Percentiles rank a stretch among this genome's conserved stretches.
These are phyloP conservation scores for Phoenix dactylifera DNA, from an alignment of 176 grass and related monocot genomes.

Conservation along the genomic window DNA sequence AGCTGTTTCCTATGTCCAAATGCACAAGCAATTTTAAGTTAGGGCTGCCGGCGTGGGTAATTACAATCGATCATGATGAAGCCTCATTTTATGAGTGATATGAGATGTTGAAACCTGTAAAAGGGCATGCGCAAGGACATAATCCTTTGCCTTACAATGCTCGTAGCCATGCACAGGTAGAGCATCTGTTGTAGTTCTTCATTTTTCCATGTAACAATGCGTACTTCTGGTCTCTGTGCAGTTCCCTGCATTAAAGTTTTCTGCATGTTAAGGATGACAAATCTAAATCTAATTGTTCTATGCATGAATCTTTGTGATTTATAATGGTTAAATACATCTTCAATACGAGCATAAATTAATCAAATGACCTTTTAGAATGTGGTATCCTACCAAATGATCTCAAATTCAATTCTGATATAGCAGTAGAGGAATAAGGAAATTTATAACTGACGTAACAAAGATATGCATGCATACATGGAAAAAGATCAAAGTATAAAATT, in stretches of 20 bases:
- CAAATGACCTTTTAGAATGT: no score
- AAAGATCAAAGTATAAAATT: no score
- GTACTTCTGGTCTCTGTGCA: constrained; percentile 89
- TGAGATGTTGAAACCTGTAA: constrained; percentile 49
- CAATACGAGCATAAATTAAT: no score
- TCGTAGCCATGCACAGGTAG: constrained; percentile 95
- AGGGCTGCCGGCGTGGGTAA: no score
- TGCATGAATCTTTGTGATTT: no score
- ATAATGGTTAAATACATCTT: no score
- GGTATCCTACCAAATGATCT: no score
- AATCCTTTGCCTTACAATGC: constrained; percentile 95
- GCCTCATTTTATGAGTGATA: neutral
- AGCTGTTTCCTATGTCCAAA: constrained; percentile 69
- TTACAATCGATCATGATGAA: no score
- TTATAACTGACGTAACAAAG: no score
- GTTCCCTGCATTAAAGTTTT: constrained; percentile 51
- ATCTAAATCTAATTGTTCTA: neutral
- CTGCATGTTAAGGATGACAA: constrained; percentile 10
- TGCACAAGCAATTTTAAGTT: neutral
- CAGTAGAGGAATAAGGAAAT: no score
- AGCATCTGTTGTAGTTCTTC: constrained; percentile 92
- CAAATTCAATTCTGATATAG: no score
- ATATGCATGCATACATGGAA: no score
- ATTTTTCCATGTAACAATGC: constrained; percentile 93
- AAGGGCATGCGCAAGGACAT: constrained; percentile 83